These are phyloP conservation scores for Trebouxiophyceae sp. DNA, from an alignment of 163 green algal genomes.

Conservation along the genomic window DNA sequence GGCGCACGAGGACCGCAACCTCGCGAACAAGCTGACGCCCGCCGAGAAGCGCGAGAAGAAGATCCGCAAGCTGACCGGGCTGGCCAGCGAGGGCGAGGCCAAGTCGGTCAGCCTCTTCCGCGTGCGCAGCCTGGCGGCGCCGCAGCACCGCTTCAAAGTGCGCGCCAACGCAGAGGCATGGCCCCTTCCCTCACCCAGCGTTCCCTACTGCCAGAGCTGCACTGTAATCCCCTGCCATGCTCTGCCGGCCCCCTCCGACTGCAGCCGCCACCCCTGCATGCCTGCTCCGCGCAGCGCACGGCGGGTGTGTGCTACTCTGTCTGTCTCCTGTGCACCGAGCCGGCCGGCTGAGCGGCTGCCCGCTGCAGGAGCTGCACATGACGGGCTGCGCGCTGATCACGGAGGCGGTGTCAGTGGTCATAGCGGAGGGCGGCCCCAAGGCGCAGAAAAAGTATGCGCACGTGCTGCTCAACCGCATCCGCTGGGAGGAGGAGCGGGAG, in stretches of 20 bases:
- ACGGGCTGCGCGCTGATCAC: slow-evolving; percentile 47
- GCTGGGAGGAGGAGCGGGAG: slow-evolving; percentile 65
- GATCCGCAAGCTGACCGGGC: slow-evolving; percentile 61
- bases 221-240: not conserved
- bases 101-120: slow-evolving; percentile 16
- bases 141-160: slow-evolving; percentile 86
- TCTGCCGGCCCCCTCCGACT: not conserved
- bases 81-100: slow-evolving; percentile 18
- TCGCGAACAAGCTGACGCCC: slow-evolving; percentile 90
- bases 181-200: too few species aligned
- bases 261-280: not conserved
- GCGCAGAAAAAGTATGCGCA: slow-evolving; percentile 71
- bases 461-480: slow-evolving; percentile 88
- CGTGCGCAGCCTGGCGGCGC: slow-evolving; percentile 39
- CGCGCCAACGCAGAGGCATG: slow-evolving; percentile 85
- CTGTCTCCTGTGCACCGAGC: not conserved
- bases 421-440: slow-evolving; percentile 73
- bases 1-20: slow-evolving; percentile 94
- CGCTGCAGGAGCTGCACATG: slow-evolving; percentile 81
- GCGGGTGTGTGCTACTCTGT: not conserved
- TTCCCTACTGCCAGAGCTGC: not conserved
- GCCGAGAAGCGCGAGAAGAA: slow-evolving; percentile 85
- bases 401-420: slow-evolving; percentile 59
- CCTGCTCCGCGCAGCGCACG: too few species aligned
- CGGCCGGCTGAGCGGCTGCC: not conserved